These are phyloP conservation scores for Monilinia fructicola DNA, from an alignment of 2,329 filamentous ascomycete species.

Conservation along the genomic window DNA sequence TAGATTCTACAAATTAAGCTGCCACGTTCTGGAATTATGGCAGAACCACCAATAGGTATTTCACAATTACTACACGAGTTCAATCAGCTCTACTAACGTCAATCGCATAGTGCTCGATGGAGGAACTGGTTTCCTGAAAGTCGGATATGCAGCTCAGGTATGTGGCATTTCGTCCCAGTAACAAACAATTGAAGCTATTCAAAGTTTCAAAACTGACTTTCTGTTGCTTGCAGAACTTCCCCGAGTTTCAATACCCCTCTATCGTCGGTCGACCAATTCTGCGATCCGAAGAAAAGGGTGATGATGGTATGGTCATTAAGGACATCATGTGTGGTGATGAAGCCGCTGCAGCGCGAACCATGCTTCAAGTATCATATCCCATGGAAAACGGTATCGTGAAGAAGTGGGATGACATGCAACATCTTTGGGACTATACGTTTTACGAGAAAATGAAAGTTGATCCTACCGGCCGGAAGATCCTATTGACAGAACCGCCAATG, in stretches of 20 bases:
- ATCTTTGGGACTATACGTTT: conserved; percentile 99
- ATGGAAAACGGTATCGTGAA: conserved; percentile 99
- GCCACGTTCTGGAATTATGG: conserved; percentile 36
- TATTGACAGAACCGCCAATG: conserved; percentile 96
- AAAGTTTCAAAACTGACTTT: conserved; percentile 18
- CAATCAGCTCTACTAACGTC: conserved; percentile 28
- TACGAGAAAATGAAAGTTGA: conserved; percentile 95
- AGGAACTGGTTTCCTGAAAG: conserved; percentile 99
- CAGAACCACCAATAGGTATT: conserved; percentile 43
- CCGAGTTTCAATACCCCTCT: conserved; percentile 96
- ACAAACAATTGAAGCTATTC: conserved; percentile 4
- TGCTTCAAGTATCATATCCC: conserved; percentile 98
- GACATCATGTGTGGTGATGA: conserved; percentile 99
- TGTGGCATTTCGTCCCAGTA: conserved; percentile 33
- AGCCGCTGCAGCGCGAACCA: conserved; percentile 89
- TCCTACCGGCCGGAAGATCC: conserved; percentile 88
- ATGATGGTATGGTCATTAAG: conserved; percentile 73
- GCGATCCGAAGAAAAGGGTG: conserved; percentile 81
- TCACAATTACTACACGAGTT: neutral
- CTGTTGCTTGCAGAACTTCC: conserved; percentile 72
- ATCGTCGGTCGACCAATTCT: conserved; percentile 98
- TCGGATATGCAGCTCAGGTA: conserved; percentile 92
- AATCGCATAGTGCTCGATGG: conserved; percentile 83
- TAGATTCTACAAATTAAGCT: conserved; percentile 26
- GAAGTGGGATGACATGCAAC: conserved; percentile 99